Evolutionary conservation across 1,284 basidiomycete species (phyloP), one percentile per base, ranked within the genome.

Genomic region (Ceratobasidium sp.): DNA sequence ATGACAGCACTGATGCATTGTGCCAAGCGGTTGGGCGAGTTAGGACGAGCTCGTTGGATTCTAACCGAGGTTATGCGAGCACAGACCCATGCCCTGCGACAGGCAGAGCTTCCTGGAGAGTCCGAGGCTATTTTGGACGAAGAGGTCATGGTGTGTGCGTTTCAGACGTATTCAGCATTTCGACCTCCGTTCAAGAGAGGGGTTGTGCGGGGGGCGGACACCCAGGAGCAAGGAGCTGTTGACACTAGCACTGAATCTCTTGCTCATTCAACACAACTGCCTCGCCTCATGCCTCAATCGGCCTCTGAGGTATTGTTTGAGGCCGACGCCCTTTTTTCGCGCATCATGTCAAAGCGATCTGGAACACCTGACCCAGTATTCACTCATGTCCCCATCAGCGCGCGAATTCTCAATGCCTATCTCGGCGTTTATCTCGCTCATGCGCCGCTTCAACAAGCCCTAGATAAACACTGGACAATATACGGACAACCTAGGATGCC

Each of bases 1-100:
- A 97, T 95, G 80, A 84, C 86, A 63, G 94, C 94, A 0, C 80
- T 99, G 30, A 81, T 99, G 72, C 93, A 96, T 75, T 95, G 94
- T 0, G 92, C 94, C 62, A 97, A 95, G 79, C 83, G 94, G 4
- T 83, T 89, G 0, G 92, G 94, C 0, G 96, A 98, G 79, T 80
- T 99, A 9, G 83, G 86, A 9, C 84, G 94, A 58, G 89, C 90
- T 8, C 84, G 96, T 73, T 98, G 95, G 96, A 91, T 98, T 72
- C 82, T 99, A 70, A 92, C 92, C 0, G 94, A 98, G 82, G 89
- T 95, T 81, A 86, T 94, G 14, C 82, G 81, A 76, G 76, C 74
- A 60, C 74, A 73, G 36, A 75, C 75, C 16, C 74, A 73, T 23
- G 75, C 73, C 7, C 74, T 74, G 23, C 46, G 23, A 16, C 46